Evolutionary conservation across 2,329 filamentous ascomycete genomes (phyloP).

Genomic region (Cladosporium phlei): DNA sequence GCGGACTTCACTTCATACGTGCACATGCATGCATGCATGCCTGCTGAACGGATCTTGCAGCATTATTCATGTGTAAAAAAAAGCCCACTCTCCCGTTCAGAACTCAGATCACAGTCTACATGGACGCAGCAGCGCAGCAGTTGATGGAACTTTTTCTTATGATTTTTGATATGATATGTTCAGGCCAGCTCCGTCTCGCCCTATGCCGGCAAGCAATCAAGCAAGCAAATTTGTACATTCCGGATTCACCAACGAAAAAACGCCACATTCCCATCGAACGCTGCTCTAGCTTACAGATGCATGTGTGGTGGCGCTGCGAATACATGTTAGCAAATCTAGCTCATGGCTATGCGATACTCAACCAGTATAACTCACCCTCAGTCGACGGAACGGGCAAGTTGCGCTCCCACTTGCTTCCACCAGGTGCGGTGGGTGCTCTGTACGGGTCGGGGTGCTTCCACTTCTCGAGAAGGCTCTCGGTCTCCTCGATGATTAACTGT

Average conservation of each 20-base stretch:
- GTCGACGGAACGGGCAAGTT: constrained; percentile 78
- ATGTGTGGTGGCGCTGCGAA: constrained; percentile 48
- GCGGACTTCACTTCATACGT: too few species aligned
- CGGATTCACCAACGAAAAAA: constrained; percentile 11
- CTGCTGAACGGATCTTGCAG: too few species aligned
- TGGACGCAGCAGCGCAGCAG: too few species aligned
- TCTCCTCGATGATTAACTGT: constrained; percentile 78
- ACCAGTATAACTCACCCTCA: constrained; percentile 59
- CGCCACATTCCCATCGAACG: constrained; percentile 12
- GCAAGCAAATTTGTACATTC: constrained; percentile 21
- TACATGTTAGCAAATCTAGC: background rate
- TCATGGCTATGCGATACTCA: background rate
- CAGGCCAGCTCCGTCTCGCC: background rate
- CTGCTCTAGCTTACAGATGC: constrained; percentile 34
- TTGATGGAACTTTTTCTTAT: background rate
- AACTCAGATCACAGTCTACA: too few species aligned
- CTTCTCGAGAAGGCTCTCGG: constrained; percentile 78
- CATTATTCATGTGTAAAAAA: too few species aligned
- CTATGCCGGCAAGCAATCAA: background rate
- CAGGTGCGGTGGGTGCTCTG: constrained; percentile 79
- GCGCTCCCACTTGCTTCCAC: constrained; percentile 94
- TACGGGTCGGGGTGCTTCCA: constrained; percentile 99
- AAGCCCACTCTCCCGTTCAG: too few species aligned
- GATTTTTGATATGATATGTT: constrained; percentile 4
- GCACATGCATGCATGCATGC: too few species aligned